A percentile compares a stretch with the other conserved stretches of the same genome.
Evolutionary conservation across 192 early-diverging fungal species (phyloP).

Genomic region (Backusella parvicylindrica): DNA sequence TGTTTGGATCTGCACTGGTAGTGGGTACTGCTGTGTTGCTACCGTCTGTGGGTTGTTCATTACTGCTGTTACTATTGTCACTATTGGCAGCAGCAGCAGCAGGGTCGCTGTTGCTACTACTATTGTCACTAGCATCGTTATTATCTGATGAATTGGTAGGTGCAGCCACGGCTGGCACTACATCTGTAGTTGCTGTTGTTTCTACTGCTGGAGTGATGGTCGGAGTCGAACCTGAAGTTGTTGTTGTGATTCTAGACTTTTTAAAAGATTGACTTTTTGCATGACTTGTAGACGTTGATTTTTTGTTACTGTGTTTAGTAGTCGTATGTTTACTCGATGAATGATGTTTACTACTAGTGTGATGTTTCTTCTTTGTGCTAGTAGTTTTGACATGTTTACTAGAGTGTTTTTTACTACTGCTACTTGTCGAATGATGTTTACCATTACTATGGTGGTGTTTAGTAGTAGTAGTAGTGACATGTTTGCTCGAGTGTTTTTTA

Average conservation of each 20-base stretch:
- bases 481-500: not conserved
- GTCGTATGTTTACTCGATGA: not conserved
- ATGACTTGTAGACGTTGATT: not conserved
- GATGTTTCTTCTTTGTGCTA: not conserved
- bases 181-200: not conserved
- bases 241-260: constrained; percentile 9
- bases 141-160: not conserved
- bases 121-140: not conserved
- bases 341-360: not conserved
- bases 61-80: not conserved
- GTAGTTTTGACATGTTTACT: not conserved
- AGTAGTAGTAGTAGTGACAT: not conserved
- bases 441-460: not conserved
- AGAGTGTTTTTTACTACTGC: not conserved
- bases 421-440: not conserved
- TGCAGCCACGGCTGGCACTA: no score
- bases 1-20: not conserved
- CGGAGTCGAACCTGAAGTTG: not conserved
- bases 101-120: not conserved
- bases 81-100: no score
- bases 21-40: not conserved
- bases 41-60: not conserved
- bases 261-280: not conserved
- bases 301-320: constrained; percentile 5
- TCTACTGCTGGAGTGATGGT: not conserved